Evolutionary conservation across 1,284 basidiomycete species (phyloP).

Genomic region (Trametes polyzona): DNA sequence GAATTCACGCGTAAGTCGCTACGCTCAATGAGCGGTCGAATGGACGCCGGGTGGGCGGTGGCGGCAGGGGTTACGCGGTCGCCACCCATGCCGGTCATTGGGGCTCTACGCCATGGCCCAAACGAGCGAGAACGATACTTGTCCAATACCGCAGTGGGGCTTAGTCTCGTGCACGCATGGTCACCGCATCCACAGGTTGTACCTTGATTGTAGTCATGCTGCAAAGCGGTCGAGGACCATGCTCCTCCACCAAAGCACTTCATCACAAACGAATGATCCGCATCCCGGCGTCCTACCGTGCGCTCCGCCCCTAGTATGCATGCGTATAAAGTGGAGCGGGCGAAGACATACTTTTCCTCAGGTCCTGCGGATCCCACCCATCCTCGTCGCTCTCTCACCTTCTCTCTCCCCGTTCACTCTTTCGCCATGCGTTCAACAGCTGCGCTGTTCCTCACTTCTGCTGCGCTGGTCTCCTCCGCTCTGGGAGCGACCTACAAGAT

Average conservation of each 20-base stretch:
- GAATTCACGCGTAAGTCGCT: neutral
- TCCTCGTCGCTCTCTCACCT: constrained; percentile 9
- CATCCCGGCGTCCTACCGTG: neutral
- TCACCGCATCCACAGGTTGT: constrained; percentile 9
- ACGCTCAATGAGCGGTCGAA: neutral
- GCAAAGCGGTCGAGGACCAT: neutral
- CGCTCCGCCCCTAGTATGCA: constrained; percentile 6
- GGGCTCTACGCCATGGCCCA: neutral
- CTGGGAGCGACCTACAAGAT: constrained; percentile 44
- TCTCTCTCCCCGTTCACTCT: neutral
- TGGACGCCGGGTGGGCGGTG: neutral
- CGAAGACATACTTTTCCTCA: constrained; percentile 11
- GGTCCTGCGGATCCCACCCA: constrained; percentile 24
- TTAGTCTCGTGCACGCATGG: constrained; percentile 3
- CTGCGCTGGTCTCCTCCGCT: constrained; percentile 26
- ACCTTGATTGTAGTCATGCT: constrained; percentile 16
- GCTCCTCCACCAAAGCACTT: constrained; percentile 3
- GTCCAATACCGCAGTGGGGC: neutral
- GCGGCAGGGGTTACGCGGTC: neutral
- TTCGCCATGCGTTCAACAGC: constrained; percentile 30
- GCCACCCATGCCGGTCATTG: neutral
- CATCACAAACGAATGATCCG: constrained; percentile 20
- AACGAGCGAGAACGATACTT: neutral
- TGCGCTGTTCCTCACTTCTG: constrained; percentile 25
- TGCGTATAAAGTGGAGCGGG: constrained; percentile 14